phyloP scores from a whole-genome alignment of 2,329 filamentous ascomycete genomes.

The Pseudopithomyces maydicus region DNA sequence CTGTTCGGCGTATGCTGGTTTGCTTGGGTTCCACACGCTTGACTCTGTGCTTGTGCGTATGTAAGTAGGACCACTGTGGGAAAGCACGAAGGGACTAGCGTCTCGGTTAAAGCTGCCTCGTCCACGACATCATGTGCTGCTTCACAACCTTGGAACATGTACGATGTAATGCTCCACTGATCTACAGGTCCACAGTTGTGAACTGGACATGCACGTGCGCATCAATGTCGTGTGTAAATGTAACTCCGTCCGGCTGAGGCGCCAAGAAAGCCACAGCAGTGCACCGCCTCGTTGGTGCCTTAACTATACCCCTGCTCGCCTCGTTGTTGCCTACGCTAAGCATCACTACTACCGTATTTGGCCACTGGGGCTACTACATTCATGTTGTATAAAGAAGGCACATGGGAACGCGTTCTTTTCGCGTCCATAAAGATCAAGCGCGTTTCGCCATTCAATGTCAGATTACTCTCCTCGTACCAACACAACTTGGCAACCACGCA shows the following conservation, averaged over 20 bases:
- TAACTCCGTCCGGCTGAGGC: too few relatives aligned
- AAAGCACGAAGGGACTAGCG: slow-evolving; percentile 20
- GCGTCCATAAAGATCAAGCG: slow-evolving; percentile 19
- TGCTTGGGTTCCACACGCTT: neutral
- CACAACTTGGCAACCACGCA: neutral
- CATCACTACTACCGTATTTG: slow-evolving; percentile 8
- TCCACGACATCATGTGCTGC: neutral
- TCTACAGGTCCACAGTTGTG: too few relatives aligned
- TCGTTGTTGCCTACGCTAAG: slow-evolving; percentile 41
- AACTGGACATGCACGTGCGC: too few relatives aligned
- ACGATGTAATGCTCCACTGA: too few relatives aligned
- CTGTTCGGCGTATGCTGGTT: neutral
- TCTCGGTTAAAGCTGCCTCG: neutral
- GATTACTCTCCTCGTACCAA: neutral
- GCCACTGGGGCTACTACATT: neutral
- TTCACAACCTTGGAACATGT: neutral
- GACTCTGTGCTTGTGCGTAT: neutral
- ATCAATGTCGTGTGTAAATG: neutral
- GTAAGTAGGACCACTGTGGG: neutral
- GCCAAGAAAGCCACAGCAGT: neutral
- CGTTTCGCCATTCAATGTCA: slow-evolving; percentile 8
- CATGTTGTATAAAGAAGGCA: slow-evolving; percentile 26
- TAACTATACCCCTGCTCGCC: slow-evolving; percentile 26
- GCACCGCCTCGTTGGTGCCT: slow-evolving; percentile 34
- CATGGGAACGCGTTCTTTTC: slow-evolving; percentile 29